phyloP scores from a whole-genome alignment of 495 filamentous ascomycete species.

The Hypomontagnella monticulosa region DNA sequence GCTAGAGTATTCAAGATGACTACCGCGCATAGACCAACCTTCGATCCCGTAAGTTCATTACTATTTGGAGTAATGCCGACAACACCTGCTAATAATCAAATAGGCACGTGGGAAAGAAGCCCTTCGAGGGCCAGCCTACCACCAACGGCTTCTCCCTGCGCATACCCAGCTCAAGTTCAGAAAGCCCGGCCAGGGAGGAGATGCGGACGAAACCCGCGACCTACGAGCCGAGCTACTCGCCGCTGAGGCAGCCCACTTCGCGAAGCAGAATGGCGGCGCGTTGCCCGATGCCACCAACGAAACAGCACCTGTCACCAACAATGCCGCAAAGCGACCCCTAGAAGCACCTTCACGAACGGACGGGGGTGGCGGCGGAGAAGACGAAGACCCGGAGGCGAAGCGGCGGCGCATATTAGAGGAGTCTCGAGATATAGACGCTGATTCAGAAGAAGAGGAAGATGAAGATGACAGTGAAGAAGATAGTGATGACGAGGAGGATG shows the following conservation, averaged over 20 bases:
- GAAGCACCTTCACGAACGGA: constrained; percentile 53
- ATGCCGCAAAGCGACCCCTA: constrained; percentile 72
- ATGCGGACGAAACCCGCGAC: constrained; percentile 81
- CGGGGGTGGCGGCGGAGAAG: constrained; percentile 52
- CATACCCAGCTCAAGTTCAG: constrained; percentile 90
- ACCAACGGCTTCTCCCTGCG: constrained; percentile 93
- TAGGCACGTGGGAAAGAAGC: constrained; percentile 95
- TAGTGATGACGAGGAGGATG: constrained; percentile 83
- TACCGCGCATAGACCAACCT: constrained; percentile 88
- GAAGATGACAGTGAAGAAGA: constrained; percentile 79
- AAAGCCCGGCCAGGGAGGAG: constrained; percentile 89
- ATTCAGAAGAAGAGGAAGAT: constrained; percentile 72
- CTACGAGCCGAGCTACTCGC: constrained; percentile 88
- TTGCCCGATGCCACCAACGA: constrained; percentile 50
- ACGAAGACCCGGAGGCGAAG: constrained; percentile 84
- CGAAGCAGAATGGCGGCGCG: constrained; percentile 76
- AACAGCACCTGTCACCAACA: constrained; percentile 47
- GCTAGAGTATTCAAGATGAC: constrained; percentile 63
- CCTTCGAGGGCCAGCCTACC: constrained; percentile 91
- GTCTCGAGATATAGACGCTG: constrained; percentile 88
- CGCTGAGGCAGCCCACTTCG: constrained; percentile 87
- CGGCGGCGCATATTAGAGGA: constrained; percentile 88
- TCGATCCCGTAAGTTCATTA: constrained; percentile 76
- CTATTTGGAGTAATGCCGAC: neutral
- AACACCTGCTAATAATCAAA: constrained; percentile 33